Base-by-base conservation (phyloP, 169 alveolate species). In the Plasmodium blacklocki region DNA sequence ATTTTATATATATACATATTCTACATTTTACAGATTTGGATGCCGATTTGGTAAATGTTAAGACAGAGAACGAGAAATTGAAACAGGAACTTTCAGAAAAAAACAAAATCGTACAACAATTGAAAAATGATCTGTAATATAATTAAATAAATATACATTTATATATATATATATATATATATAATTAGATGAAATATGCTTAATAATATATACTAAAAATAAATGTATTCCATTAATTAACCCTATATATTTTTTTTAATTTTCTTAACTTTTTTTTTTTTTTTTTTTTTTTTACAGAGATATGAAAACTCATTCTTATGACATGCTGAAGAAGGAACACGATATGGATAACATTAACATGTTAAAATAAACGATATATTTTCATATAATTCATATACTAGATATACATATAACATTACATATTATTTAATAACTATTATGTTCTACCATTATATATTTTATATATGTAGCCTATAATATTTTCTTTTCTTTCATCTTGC, bases 41-140 rank as follows among this genome's bases (percentile, higher is more conserved):
- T 63, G 64, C 73, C 7, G 26, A 67, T 32, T 58, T 83, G 60
- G 83, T 39, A 66, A 83, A 83, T 29, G 18, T 73, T 12, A 83
- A 67, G 67, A 68, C 15, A 32, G 91, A 83, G 64, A 45, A 58
- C 43, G 85, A 83, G 59, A 83, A 83, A 56, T 43, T 83, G 18
- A 68, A 68, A 21, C 80, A 67, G 47, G 91, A 56, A 54, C 23
- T 56, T n/a, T 74, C 15, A 60, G 91, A 68, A 59, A 83, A 83
- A 83, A 83, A 83, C 52, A 83, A 83, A 83, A 83, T 83, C 74
- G 12, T 83, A 32, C 74, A 83, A 83, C 32, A 52, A 60, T 73
- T 83, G 26, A 83, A 67, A 32, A 83, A 56, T 18, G 91, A 83
- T 56, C 45, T 83, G 91, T 83, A 83, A 83, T 43, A 54, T 19